Base-by-base conservation (phyloP, 768 basidiomycete genomes). In the Leucosporidium scottii region DNA sequence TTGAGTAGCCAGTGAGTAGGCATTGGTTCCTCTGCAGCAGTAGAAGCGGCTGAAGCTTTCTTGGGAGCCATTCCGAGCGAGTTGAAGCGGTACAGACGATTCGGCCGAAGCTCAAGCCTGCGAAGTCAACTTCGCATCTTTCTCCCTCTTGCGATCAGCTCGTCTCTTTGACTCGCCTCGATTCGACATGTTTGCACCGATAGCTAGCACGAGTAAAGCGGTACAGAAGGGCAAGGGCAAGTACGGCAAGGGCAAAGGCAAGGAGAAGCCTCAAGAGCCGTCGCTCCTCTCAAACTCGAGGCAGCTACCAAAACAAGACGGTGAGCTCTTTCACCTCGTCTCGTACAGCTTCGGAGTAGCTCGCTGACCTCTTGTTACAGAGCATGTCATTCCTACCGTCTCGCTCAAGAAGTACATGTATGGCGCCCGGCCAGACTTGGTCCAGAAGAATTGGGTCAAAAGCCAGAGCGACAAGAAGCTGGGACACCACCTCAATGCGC, bases 401-500 rank as follows among this genome's bases (percentile, higher is more conserved):
- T 25, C n/a, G 25, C n/a, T 54, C 53, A 54, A 54, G 30, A 54
- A 54, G 53, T 54, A 54, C 53, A 54, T 54, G 53, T 54, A 54
- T 18, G 53, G 25, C 39, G 39, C 39, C 25, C n/a, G 30, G 20
- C 53, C 25, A 12, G 30, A 54, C 2, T 25, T 54, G 53, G 53
- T 54, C 9, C 25, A 54, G 25, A 25, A 30, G 53, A 54, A 54
- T 30, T 54, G 30, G 25, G 25, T 54, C 21, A 30, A 54, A 54
- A 44, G 39, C 39, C 39, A 44, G 15, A 44, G 39, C 18, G 71
- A 72, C 61, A 66, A 64, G 62, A 67, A 67, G 36, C 64, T 73
- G n/a, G 72, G 55, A 3, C 65, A 67, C 56, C 72, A 70, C 56
- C 58, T 76, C 20, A 51, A 61, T 0, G 65, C 71, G 48, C 48